Evolutionary conservation across 805 yeast species (phyloP).

Genomic region (Candida broadrunensis): DNA sequence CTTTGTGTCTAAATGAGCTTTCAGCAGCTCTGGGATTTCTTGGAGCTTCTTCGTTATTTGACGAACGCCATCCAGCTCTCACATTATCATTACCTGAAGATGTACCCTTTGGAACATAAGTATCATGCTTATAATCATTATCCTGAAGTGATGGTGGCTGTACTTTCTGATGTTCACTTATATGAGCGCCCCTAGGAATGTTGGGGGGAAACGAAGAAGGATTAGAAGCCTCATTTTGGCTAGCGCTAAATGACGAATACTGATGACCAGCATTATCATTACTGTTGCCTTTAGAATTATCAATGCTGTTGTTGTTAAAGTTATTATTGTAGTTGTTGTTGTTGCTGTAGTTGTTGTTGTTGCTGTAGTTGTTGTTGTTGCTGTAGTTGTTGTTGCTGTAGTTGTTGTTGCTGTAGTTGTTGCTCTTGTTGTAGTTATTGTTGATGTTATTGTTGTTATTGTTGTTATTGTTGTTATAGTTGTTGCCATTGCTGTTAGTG

Average conservation of each 20-base stretch:
- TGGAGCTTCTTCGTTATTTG: background rate
- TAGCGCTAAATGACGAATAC: no score
- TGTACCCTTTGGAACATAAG: conserved; percentile 4
- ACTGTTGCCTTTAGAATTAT: no score
- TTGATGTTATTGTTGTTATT: background rate
- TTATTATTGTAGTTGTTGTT: no score
- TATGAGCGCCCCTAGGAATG: no score
- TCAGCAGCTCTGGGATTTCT: background rate
- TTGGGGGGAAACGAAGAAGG: no score
- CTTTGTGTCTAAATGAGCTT: background rate
- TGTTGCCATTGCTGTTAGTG: background rate
- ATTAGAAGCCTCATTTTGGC: no score
- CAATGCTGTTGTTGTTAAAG: no score
- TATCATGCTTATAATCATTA: conserved; percentile 2
- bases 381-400: background rate
- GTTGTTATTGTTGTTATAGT: background rate
- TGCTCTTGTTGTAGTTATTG: no score
- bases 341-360: background rate
- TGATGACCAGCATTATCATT: no score
- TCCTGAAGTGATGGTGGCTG: background rate
- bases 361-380: background rate
- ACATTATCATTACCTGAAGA: background rate
- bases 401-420: no score
- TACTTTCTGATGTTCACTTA: no score
- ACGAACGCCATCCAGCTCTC: background rate